A percentile compares a stretch with the other conserved stretches of the same genome.
phyloP scores from a whole-genome alignment of 2,329 filamentous ascomycete genomes.

The Tolypocladium cylindrosporum region DNA sequence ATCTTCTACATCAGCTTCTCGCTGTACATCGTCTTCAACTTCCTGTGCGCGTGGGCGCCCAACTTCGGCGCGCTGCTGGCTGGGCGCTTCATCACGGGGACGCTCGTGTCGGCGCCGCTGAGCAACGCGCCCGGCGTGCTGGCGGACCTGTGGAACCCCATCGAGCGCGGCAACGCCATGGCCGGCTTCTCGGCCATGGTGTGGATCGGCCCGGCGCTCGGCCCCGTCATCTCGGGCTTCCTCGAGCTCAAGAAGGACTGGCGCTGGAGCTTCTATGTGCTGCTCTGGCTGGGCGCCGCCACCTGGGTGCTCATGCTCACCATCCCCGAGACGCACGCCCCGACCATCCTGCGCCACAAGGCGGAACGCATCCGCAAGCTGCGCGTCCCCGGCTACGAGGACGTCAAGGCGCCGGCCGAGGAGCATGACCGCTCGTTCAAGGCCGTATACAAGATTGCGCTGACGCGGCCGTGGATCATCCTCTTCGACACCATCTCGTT shows the following conservation, averaged over 20 bases:
- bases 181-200: slow-evolving; percentile 42
- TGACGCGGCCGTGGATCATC: slow-evolving; percentile 43
- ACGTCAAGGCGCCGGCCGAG: slow-evolving; percentile 39
- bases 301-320: slow-evolving; percentile 39
- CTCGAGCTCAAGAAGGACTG: slow-evolving; percentile 43
- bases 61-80: slow-evolving; percentile 43
- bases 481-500: slow-evolving; percentile 44
- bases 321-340: slow-evolving; percentile 47
- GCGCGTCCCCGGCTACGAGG: slow-evolving; percentile 40
- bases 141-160: slow-evolving; percentile 41
- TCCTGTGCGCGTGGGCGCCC: slow-evolving; percentile 43
- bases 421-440: slow-evolving; percentile 28
- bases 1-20: slow-evolving; percentile 41
- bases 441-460: slow-evolving; percentile 38
- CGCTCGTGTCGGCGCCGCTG: slow-evolving; percentile 40
- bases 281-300: slow-evolving; percentile 30
- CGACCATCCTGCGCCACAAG: slow-evolving; percentile 40
- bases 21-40: slow-evolving; percentile 39
- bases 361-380: slow-evolving; percentile 38
- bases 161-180: slow-evolving; percentile 43
- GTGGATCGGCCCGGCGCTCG: slow-evolving; percentile 42
- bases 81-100: slow-evolving; percentile 45
- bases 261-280: slow-evolving; percentile 42
- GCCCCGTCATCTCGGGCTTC: slow-evolving; percentile 46
- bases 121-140: slow-evolving; percentile 41